A percentile compares a stretch with the other conserved stretches of the same genome.
Conservation (phyloP, 306 rosid genomes). For the Carpinus fangiana region DNA sequence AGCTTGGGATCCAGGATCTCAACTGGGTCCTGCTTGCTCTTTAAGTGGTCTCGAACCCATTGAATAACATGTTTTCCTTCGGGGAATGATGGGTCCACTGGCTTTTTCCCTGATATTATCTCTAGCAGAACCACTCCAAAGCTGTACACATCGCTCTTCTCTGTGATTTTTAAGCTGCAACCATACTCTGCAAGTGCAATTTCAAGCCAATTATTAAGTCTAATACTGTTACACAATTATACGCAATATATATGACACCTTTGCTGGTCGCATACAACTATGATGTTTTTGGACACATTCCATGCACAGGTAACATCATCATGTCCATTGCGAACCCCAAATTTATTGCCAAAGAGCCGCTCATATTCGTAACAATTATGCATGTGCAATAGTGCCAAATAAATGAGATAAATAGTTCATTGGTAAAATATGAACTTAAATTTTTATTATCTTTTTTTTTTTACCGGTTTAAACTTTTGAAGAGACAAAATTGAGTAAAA, state of each 20-base stretch:
- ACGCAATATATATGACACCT: too few relatives aligned
- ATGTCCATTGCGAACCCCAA: slow-evolving; percentile 6
- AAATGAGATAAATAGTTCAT: too few relatives aligned
- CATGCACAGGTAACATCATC: background rate
- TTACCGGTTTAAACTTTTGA: too few relatives aligned
- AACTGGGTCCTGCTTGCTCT: slow-evolving; percentile 70
- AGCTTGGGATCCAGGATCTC: slow-evolving; percentile 74
- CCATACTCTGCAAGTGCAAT: slow-evolving; percentile 63
- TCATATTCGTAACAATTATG: too few relatives aligned
- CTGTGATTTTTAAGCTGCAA: slow-evolving; percentile 73
- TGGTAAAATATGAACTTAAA: too few relatives aligned
- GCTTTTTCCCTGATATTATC: slow-evolving; percentile 82
- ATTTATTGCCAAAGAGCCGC: background rate
- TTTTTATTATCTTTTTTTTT: too few relatives aligned
- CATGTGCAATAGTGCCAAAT: too few relatives aligned
- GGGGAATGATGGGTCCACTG: slow-evolving; percentile 69
- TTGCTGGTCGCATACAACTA: too few relatives aligned
- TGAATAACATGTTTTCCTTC: slow-evolving; percentile 76
- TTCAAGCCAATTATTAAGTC: too few relatives aligned
- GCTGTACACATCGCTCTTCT: slow-evolving; percentile 84
- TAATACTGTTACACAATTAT: too few relatives aligned
- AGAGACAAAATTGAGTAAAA: too few relatives aligned
- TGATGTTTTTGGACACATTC: slow-evolving; percentile 6
- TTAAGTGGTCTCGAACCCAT: slow-evolving; percentile 76
- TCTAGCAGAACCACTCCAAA: slow-evolving; percentile 85